Evolutionary conservation across 202 grass and related monocot species (phyloP), one percentile per base, ranked within the genome.

Genomic region (Cymbopogon flexuosus): DNA sequence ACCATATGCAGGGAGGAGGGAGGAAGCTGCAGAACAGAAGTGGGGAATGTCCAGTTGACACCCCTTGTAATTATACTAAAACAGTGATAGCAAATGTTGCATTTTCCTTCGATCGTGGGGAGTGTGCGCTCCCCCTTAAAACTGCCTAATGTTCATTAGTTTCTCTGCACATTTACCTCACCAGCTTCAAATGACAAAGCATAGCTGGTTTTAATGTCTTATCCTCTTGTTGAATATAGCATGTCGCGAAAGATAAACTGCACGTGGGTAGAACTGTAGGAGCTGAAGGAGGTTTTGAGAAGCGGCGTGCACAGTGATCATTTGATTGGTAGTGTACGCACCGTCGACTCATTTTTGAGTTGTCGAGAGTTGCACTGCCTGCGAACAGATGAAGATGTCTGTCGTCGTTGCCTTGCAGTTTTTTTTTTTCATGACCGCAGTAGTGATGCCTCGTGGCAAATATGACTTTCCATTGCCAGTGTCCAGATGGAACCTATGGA

Each of bases 21-120:
- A 60, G 80, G 60, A 79, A 58, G 57, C 79, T 73, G 49, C 40
- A 60, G 33, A 62, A 80, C 70, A 52, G 70, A 83, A 88, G 40
- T 37, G 3, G 2, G 69, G 72, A 45, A 36, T 86, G 70, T 49
- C 69, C 13, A 30, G 70, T 5, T 80, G 47, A 40, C 66, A 74
- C 8, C 42, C 61, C 52, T 75, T 80, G 86, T 84, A 84, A 64
- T 70, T 88, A 75, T 79, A 69, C 22, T 43, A 70, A 35, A 35
- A 57, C 57, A 77, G 56, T 64, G 12, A 30, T 3, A 76, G 62
- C 16, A 1, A 49, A 27, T 29, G 62, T 77, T 74, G 43, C 68
- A 33, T 56, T 64, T 78, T 18, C 15, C 7, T 62, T 21, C 47
- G 19, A 70, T 82, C 54, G 60, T 43, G 5, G 5, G 71, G 46